These are phyloP conservation scores for Fusarium poae DNA, from an alignment of 2,329 filamentous ascomycete species.

Conservation along the genomic window DNA sequence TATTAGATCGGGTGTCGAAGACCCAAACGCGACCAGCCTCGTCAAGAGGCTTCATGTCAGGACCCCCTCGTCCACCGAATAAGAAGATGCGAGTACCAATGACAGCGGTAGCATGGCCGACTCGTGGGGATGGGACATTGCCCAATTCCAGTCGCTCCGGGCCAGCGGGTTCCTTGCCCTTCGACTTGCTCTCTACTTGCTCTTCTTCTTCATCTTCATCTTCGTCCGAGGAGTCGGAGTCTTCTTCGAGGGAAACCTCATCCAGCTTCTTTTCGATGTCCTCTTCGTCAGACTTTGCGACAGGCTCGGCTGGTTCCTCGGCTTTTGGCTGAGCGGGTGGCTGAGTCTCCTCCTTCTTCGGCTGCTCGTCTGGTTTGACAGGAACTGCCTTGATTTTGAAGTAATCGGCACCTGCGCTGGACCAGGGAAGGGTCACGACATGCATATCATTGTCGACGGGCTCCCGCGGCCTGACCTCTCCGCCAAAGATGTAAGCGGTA, in stretches of 20 bases:
- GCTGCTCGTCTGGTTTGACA: slow-evolving; percentile 51
- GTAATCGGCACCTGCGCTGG: slow-evolving; percentile 70
- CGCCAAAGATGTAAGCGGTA: slow-evolving; percentile 79
- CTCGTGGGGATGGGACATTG: slow-evolving; percentile 73
- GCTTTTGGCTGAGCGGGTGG: slow-evolving; percentile 22
- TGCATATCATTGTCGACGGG: slow-evolving; percentile 81
- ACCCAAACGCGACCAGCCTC: slow-evolving; percentile 82
- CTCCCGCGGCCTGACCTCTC: slow-evolving; percentile 74
- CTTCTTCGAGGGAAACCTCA: slow-evolving; percentile 57
- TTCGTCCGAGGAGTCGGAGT: slow-evolving; percentile 41
- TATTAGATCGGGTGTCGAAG: slow-evolving; percentile 73
- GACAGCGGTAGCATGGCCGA: slow-evolving; percentile 78
- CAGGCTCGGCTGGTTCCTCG: slow-evolving; percentile 44
- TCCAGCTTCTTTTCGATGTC: slow-evolving; percentile 55
- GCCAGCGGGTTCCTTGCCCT: slow-evolving; percentile 57
- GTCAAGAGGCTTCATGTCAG: slow-evolving; percentile 77
- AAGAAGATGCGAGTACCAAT: slow-evolving; percentile 80
- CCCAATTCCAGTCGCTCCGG: slow-evolving; percentile 50
- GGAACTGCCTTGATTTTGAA: slow-evolving; percentile 66
- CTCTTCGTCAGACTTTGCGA: slow-evolving; percentile 35
- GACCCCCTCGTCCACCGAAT: slow-evolving; percentile 82
- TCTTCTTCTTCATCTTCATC: slow-evolving; percentile 9
- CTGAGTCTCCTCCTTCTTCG: slow-evolving; percentile 30
- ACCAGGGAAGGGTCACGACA: slow-evolving; percentile 70
- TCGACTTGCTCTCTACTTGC: slow-evolving; percentile 50